A percentile compares a stretch with the other conserved stretches of the same genome.
Evolutionary conservation across 306 rosid genomes (phyloP).

Genomic region (Glycine tomentella): DNA sequence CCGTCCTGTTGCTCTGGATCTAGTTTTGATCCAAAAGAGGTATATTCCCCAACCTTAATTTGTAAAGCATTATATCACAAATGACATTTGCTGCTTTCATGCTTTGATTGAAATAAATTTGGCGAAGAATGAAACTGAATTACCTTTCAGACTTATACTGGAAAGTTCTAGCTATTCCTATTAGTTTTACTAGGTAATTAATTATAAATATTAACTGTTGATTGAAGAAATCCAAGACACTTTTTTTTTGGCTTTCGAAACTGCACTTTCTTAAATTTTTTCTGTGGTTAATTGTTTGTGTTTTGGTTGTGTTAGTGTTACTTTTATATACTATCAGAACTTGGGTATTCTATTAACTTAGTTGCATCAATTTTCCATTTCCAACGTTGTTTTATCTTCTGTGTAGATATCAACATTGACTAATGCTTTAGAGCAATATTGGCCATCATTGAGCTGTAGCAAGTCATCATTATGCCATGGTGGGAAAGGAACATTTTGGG

Average conservation of each 20-base stretch:
- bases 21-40: conserved; percentile 80
- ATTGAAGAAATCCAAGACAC: background rate
- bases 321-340: conserved; percentile 29
- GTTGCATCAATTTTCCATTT: conserved; percentile 26
- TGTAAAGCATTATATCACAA: conserved; percentile 19
- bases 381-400: conserved; percentile 40
- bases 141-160: conserved; percentile 26
- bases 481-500: conserved; percentile 90
- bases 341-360: conserved; percentile 13
- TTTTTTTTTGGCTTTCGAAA: background rate
- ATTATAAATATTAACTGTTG: background rate
- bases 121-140: background rate
- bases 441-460: conserved; percentile 94
- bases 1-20: conserved; percentile 81
- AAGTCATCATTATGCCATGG: conserved; percentile 72
- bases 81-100: conserved; percentile 22
- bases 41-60: conserved; percentile 35
- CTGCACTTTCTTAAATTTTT: conserved; percentile 16
- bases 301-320: conserved; percentile 18
- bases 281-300: background rate
- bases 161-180: conserved; percentile 19
- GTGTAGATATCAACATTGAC: conserved; percentile 76
- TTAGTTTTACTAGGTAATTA: conserved; percentile 9
- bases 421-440: conserved; percentile 67
- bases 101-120: conserved; percentile 25